These are phyloP conservation scores for Penicillium sclerotiorum DNA, from an alignment of 2,329 filamentous ascomycete species.

Conservation along the genomic window DNA sequence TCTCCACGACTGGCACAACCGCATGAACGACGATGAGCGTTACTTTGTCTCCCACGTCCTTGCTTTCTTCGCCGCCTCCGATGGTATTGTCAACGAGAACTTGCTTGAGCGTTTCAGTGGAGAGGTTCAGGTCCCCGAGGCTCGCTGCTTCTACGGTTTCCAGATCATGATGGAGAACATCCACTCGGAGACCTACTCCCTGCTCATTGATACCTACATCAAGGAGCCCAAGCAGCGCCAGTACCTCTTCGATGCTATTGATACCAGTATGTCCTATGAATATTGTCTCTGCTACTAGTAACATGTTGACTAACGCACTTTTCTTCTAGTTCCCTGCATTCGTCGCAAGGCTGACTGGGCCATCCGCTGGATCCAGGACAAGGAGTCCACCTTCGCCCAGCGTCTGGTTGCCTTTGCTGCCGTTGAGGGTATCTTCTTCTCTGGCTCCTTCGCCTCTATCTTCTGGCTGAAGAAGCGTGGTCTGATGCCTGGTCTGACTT, in stretches of 20 bases:
- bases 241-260: conserved; percentile 97
- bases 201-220: conserved; percentile 99
- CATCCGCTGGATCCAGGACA: conserved; percentile 89
- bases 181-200: conserved; percentile 98
- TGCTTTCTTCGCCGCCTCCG: conserved; percentile 97
- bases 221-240: conserved; percentile 93
- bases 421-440: conserved; percentile 99
- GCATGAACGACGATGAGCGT: conserved; percentile 92
- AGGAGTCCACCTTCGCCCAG: conserved; percentile 90
- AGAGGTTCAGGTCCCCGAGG: conserved; percentile 96
- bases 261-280: conserved; percentile 71
- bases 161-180: conserved; percentile 99
- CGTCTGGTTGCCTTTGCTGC: conserved; percentile 96
- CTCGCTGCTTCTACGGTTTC: conserved; percentile 99
- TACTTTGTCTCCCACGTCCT: conserved; percentile 99
- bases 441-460: conserved; percentile 95
- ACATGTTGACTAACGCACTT: conserved; percentile 30
- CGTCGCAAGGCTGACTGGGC: conserved; percentile 99
- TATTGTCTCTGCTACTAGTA: not conserved
- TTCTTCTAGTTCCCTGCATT: conserved; percentile 78
- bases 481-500: conserved; percentile 96
- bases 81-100: conserved; percentile 99
- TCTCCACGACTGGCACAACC: conserved; percentile 97
- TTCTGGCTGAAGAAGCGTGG: conserved; percentile 99
- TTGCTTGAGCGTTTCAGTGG: conserved; percentile 95